Evolutionary conservation across 2,329 filamentous ascomycete genomes (phyloP), one percentile per base, ranked within the genome.

Genomic region (Exophiala dermatitidis): DNA sequence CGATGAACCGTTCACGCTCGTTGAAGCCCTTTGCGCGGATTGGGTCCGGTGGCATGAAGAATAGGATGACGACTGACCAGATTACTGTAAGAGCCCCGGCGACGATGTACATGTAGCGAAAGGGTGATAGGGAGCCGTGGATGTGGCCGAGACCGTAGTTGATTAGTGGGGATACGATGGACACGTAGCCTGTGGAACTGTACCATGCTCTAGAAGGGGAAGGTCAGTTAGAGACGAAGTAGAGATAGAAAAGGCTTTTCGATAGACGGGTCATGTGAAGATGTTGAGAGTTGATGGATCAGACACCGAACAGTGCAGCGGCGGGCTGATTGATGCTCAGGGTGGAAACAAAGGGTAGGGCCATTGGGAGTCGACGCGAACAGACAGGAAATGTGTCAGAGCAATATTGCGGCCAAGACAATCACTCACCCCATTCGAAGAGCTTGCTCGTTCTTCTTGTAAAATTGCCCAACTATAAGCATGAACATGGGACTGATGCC

Each of bases 81-180:
- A 84, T 41, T 36, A 85, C 78, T 0, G 83, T 86, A 46, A 86
- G 63, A 0, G 71, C 72, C 0, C 83, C 83, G 0, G 82, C 82
- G 7, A 86, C 69, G 10, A 86, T 71, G 64, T 86, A 87, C 56
- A 86, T 84, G 60, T 84, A 85, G 68, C 86, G 83, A 83, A 84
- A 89, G 1, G 77, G 70, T 32, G 72, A 75, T 36, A 86, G 68
- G 0, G 69, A 65, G 0, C 79, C 80, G 0, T 64, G 67, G 43
- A 86, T 80, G 65, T 85, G 82, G 0, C 79, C 82, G 61, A 86
- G 84, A 2, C 76, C 83, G 64, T 85, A 86, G 68, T 84, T 85
- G 44, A 86, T 68, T 0, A 74, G 79, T 6, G 74, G 73, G 0
- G 71, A 72, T 29, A 78, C 64, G 28, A 74, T 67, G 1, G 69